Conservation (phyloP, 371 early-diverging fungal genomes). For the Zychaea mexicana region DNA sequence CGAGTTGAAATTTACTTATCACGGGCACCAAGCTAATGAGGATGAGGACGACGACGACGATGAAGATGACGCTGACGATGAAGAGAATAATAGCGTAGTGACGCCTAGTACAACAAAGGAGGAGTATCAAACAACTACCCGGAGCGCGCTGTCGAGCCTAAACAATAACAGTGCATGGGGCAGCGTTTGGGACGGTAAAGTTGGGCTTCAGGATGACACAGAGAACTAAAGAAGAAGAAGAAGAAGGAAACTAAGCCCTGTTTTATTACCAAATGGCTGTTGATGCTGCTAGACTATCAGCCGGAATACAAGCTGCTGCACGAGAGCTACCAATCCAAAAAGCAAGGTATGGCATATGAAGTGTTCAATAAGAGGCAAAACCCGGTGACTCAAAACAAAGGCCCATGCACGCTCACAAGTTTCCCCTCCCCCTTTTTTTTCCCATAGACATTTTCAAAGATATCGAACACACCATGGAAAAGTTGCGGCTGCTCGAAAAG, state of each 20-base stretch:
- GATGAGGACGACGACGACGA: conserved; percentile 13
- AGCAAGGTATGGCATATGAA: conserved; percentile 17
- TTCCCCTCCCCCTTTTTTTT: not conserved
- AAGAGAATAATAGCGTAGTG: not conserved
- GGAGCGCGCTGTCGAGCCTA: conserved; percentile 10
- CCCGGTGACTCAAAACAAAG: conserved; percentile 5
- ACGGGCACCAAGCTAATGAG: not conserved
- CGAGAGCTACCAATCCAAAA: conserved; percentile 27
- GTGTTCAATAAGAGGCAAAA: not conserved
- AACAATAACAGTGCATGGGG: conserved; percentile 1
- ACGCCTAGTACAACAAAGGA: not conserved
- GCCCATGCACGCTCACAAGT: not conserved
- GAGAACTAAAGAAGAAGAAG: too few relatives aligned
- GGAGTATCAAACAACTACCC: not conserved
- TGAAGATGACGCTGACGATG: conserved; percentile 12
- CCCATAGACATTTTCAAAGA: conserved; percentile 30
- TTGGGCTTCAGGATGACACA: too few relatives aligned
- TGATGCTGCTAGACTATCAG: conserved; percentile 22
- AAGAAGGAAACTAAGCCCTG: not conserved
- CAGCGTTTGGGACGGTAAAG: conserved; percentile 16
- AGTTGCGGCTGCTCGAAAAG: conserved; percentile 27
- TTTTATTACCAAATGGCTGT: not conserved
- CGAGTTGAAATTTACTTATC: not conserved
- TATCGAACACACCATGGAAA: conserved; percentile 26
- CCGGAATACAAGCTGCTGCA: conserved; percentile 33